Evolutionary conservation across 2,329 filamentous ascomycete species (phyloP).

Genomic region (Aspergillus clavatus): DNA sequence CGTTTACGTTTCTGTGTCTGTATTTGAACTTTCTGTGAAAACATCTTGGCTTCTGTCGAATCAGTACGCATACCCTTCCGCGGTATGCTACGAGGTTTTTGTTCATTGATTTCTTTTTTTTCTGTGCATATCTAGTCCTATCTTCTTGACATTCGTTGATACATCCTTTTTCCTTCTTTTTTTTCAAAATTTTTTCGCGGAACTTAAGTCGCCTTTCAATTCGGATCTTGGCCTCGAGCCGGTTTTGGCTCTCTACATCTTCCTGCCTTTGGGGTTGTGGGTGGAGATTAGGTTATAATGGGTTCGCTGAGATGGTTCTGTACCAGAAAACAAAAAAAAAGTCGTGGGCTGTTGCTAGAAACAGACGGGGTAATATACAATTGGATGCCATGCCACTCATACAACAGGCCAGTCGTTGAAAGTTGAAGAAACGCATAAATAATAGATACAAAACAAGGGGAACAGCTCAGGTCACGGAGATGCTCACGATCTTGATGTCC

Average conservation of each 20-base stretch:
- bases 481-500: constrained; percentile 95
- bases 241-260: too few species aligned
- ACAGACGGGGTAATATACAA: background rate
- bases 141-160: too few species aligned
- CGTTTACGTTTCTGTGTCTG: constrained; percentile 11
- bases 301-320: background rate
- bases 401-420: background rate
- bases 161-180: background rate
- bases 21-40: background rate
- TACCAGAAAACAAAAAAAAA: background rate
- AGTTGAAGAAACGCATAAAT: too few species aligned
- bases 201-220: background rate
- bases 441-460: background rate
- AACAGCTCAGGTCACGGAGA: constrained; percentile 40
- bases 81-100: background rate
- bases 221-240: background rate
- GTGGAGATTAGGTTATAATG: too few species aligned
- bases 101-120: background rate
- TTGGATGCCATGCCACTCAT: too few species aligned
- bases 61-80: background rate
- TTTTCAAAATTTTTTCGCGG: background rate
- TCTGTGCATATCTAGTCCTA: too few species aligned
- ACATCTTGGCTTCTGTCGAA: background rate
- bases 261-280: too few species aligned
- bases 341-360: background rate